phyloP scores from a whole-genome alignment of 202 grass and related monocot genomes.

The Schoenoplectus tabernaemontani region DNA sequence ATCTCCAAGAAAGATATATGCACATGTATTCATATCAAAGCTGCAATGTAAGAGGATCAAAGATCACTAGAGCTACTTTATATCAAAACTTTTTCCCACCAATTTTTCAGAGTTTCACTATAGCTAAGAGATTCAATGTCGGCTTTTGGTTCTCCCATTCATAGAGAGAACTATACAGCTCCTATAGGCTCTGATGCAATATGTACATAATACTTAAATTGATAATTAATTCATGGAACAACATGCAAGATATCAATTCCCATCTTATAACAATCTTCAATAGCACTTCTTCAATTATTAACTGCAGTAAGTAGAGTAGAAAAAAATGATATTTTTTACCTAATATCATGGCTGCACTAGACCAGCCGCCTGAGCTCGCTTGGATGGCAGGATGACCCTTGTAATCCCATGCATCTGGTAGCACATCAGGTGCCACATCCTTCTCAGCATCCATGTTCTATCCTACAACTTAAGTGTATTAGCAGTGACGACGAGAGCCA shows the following conservation, averaged over 20 bases:
- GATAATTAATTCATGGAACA: background rate
- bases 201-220: background rate
- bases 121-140: background rate
- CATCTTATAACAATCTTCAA: background rate
- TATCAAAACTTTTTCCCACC: background rate
- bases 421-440: background rate
- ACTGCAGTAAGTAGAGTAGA: background rate
- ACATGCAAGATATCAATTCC: background rate
- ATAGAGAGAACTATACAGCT: background rate
- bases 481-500: background rate
- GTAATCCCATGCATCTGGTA: slow-evolving; percentile 75
- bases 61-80: no score
- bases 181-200: background rate
- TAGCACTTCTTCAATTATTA: background rate
- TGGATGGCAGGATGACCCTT: slow-evolving; percentile 53
- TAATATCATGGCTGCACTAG: slow-evolving; percentile 71
- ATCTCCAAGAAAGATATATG: background rate
- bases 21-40: background rate
- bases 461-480: background rate
- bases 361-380: slow-evolving; percentile 49
- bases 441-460: background rate
- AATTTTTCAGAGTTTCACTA: background rate
- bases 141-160: background rate
- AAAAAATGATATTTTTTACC: slow-evolving; percentile 18
- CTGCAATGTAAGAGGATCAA: no score